Evolutionary conservation across 331 rosid species (phyloP).

Genomic region (Rosa hybrid): DNA sequence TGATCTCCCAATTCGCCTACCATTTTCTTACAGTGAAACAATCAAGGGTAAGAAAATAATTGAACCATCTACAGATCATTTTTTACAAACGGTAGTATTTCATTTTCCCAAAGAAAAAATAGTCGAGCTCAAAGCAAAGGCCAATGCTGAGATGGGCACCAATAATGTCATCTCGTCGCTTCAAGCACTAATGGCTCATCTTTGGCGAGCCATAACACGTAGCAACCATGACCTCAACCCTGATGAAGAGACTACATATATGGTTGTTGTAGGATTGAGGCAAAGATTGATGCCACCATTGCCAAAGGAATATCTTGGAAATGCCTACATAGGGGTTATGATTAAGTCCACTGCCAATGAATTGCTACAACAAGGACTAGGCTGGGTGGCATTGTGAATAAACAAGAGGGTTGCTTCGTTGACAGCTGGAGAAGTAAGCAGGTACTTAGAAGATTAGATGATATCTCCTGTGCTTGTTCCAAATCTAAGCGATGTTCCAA

Average conservation of each 20-base stretch:
- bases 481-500: no score
- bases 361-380: no score
- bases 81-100: conserved; percentile 7
- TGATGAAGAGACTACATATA: background rate
- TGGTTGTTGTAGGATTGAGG: background rate
- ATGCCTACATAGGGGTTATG: no score
- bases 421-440: no score
- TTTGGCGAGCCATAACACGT: conserved; percentile 10
- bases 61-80: background rate
- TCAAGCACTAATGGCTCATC: conserved; percentile 24
- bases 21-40: background rate
- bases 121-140: conserved; percentile 18
- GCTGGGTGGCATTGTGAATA: no score
- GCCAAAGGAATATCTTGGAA: background rate
- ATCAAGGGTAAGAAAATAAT: no score
- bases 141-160: conserved; percentile 15
- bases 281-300: background rate
- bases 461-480: no score
- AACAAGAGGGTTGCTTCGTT: no score
- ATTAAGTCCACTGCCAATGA: no score
- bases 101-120: conserved; percentile 18
- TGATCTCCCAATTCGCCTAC: background rate
- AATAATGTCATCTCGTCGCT: conserved; percentile 18
- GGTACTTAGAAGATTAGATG: no score
- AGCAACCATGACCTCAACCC: background rate